Evolutionary conservation across 441 rosid species (phyloP), one percentile per base, ranked within the genome.

Genomic region (Corymbia calophylla): DNA sequence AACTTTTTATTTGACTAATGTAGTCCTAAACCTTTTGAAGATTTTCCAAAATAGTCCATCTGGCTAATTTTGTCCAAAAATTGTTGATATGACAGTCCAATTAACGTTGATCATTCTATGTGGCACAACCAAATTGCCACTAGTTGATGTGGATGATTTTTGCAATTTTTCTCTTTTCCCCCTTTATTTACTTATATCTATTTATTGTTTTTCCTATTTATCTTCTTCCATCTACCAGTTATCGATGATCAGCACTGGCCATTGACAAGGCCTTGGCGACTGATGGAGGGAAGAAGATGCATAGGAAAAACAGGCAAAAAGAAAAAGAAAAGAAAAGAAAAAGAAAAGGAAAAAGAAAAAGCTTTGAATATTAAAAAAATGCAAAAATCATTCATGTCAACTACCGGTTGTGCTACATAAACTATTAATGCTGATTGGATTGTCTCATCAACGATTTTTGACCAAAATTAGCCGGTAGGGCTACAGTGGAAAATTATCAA

Each of bases 21-120:
- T 4, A 66, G 12, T 31, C 18, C 11, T 17, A 16, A 31, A 66
- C 17, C 1, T 4, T 35, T 39, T 39, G 44, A 14, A 2, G 3
- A 17, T 16, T 16, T 32, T 8, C 8, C 12, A 66, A 16, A 31
- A 12, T 17, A 66, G 12, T 4, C 77, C 17, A 16, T 31, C 5
- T 2, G 0, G 4, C 1, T 0, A 17, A 66, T 66, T 66, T 66
- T 66, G 3, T 0, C 16, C 1, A 10, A 4, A 64, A n/a, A n/a
- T 31, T 5, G 4, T 1, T 31, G 6, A 31, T 0, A 7, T 31
- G 21, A 3, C 0, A 9, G 39, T 66, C 23, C 1, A 15, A 2
- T 66, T 7, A 17, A 31, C 1, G 10, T 9, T 0, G 0, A 11
- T 17, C 21, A 8, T 66, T 21, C 4, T 66, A 15, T 1, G 21